Evolutionary conservation across 2,329 filamentous ascomycete genomes (phyloP), one percentile per base, ranked within the genome.

Genomic region (Cercospora beticola): DNA sequence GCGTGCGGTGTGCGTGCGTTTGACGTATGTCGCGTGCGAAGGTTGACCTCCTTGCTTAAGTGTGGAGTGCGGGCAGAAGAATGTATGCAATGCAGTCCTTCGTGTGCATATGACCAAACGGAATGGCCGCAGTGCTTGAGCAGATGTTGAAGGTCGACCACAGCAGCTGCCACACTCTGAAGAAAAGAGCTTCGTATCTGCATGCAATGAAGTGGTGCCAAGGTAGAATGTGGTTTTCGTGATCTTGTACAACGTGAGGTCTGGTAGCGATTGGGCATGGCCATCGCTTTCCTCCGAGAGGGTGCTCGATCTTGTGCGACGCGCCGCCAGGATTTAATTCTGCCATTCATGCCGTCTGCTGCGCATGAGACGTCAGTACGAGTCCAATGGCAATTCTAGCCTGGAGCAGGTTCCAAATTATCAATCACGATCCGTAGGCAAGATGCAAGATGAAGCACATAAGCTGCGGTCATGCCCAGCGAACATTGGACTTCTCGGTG

Each of bases 251-350:
- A 8, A 40, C 49, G n/a, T 36, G 30, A 40, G 8, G 14, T 40
- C 14, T 9, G 30, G 8, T 31, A 7, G 26, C 26, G 16, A 56
- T 40, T 64, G 62, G 62, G 54, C 18, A 14, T n/a, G 33, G 46
- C 62, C 12, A 30, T 64, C 62, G 62, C 46, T 54, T 31, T 28
- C n/a, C 21, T 52, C 62, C 62, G 62, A 64, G n/a, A 52, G 61
- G 40, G 16, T 56, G 28, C 40, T 33, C 28, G 14, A 54, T 57
- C 31, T 54, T 8, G 62, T 64, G 31, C 49, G 9, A 31, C 60
- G 60, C 36, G 43, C 60, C 60, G 49, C 18, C 26, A 62, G 31
- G 36, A 52, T 28, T 31, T 18, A 26, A 49, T 43, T 12, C 18
- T 21, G 16, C 28, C 30, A 10, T 64, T 52, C 49, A 64, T 56